Conservation (phyloP, 768 basidiomycete genomes). For the Tricholoma flavovirens region DNA sequence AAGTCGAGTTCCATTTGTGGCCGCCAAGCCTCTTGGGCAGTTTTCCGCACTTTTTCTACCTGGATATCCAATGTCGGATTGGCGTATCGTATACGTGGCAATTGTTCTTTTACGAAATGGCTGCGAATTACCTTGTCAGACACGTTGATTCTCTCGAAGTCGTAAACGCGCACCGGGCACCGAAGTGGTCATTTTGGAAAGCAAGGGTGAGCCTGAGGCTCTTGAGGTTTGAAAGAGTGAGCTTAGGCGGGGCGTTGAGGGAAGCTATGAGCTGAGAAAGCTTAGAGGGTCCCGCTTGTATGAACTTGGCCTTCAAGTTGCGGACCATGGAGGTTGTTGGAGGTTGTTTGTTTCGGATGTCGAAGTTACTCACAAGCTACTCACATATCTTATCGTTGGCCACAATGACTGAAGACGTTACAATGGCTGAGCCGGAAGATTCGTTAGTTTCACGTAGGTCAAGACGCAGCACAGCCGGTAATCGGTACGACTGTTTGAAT, state of each 20-base stretch:
- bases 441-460: constrained; percentile 52
- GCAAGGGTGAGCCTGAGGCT: constrained; percentile 53
- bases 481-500: constrained; percentile 41
- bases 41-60: constrained; percentile 51
- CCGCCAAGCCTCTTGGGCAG: constrained; percentile 47
- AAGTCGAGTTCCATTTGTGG: constrained; percentile 60
- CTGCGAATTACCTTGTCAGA: constrained; percentile 28
- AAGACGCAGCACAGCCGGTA: constrained; percentile 72
- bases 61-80: constrained; percentile 64
- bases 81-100: constrained; percentile 71
- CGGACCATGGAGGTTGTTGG: constrained; percentile 15
- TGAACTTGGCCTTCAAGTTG: constrained; percentile 6
- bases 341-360: constrained; percentile 8
- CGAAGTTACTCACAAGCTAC: no score
- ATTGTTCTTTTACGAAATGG: constrained; percentile 74
- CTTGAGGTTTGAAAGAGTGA: constrained; percentile 44
- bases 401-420: constrained; percentile 7
- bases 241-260: constrained; percentile 47
- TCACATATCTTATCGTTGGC: not conserved
- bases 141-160: not conserved
- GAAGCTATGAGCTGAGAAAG: constrained; percentile 48
- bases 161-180: constrained; percentile 51
- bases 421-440: constrained; percentile 32
- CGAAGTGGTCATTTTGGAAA: constrained; percentile 64
- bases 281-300: constrained; percentile 41